Conservation (phyloP, 768 basidiomycete species). For the Tubosaeta sp. region DNA sequence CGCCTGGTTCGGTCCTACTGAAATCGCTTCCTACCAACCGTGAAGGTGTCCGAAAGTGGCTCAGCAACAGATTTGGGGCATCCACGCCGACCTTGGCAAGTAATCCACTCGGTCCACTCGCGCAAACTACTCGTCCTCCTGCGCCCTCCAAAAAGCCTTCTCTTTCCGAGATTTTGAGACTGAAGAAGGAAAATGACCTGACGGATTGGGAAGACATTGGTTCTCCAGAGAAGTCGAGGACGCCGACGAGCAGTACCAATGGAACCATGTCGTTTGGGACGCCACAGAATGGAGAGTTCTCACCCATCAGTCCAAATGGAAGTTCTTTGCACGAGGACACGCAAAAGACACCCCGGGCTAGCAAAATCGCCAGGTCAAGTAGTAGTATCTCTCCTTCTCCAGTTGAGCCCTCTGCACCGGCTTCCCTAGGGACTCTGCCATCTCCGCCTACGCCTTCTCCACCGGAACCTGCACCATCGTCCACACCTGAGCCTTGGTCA, state of each 20-base stretch:
- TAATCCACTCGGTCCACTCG: constrained; percentile 32
- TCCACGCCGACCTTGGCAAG: constrained; percentile 38
- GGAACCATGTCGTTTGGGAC: constrained; percentile 31
- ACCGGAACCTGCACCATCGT: constrained; percentile 55
- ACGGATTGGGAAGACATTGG: constrained; percentile 66
- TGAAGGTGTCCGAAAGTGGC: constrained; percentile 78
- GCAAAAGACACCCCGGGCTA: constrained; percentile 34
- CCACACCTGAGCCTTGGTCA: constrained; percentile 77
- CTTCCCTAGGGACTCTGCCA: constrained; percentile 27
- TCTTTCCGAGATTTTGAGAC: constrained; percentile 58
- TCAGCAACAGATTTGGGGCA: constrained; percentile 55
- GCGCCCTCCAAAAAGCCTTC: constrained; percentile 58
- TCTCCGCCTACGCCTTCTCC: constrained; percentile 42
- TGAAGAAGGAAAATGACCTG: constrained; percentile 53
- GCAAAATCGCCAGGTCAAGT: constrained; percentile 31
- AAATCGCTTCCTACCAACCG: constrained; percentile 64
- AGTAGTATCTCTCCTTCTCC: constrained; percentile 18
- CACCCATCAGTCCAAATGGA: constrained; percentile 26
- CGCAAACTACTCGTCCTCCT: constrained; percentile 32
- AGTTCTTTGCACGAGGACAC: constrained; percentile 26
- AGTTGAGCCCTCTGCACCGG: constrained; percentile 15
- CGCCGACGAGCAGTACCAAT: constrained; percentile 45
- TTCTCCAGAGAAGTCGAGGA: constrained; percentile 40
- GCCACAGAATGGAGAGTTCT: constrained; percentile 26
- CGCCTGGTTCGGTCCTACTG: constrained; percentile 34